Base-by-base conservation (phyloP, 495 filamentous ascomycete genomes). In the Hyaloscypha bicolor region DNA sequence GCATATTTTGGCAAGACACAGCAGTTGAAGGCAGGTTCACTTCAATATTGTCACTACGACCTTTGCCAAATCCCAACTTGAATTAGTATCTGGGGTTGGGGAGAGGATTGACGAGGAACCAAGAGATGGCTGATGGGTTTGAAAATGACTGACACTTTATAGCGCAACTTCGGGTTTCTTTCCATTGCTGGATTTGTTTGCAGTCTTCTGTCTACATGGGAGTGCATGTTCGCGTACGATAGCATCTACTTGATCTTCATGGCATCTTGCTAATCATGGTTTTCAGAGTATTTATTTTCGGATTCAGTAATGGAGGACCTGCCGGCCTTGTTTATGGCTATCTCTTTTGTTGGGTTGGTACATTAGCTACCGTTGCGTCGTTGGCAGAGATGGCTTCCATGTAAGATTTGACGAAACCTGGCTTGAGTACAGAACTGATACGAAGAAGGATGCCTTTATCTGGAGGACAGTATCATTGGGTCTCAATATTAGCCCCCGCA, bases 401-500 rank as follows among this genome's bases (percentile, higher is more conserved):
- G 71, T 76, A 71, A 32, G 66, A 67, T n/a, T 59, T 64, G 63
- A 8, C 65, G 66, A 52, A 69, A 72, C 25, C 35, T 6, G 35
- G 35, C 35, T 8, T 3, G 8, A 8, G 0, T 12, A 37, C 35
- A 37, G 8, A 1, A 37, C 35, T 37, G 35, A 37, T 12, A 37
- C 35, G 6, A 0, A 37, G 12, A 60, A 58, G 53, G 51, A 64
- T 56, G 62, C 45, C 62, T 55, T 30, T 55, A 11, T 6, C 6
- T 55, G 35, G 51, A 59, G 64, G 55, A 63, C 39, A 66, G 71
- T 56, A 64, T 69, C 25, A 68, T 68, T 56, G 56, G 64, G 62
- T 66, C 2, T 78, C 73, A 67, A 81, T 75, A 70, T 81, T 74
- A 66, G 78, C 79, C 35, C 79, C 79, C 6, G 76, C 77, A 39